phyloP scores from a whole-genome alignment of 345 rosid genomes.

The Aurinia saxatilis region DNA sequence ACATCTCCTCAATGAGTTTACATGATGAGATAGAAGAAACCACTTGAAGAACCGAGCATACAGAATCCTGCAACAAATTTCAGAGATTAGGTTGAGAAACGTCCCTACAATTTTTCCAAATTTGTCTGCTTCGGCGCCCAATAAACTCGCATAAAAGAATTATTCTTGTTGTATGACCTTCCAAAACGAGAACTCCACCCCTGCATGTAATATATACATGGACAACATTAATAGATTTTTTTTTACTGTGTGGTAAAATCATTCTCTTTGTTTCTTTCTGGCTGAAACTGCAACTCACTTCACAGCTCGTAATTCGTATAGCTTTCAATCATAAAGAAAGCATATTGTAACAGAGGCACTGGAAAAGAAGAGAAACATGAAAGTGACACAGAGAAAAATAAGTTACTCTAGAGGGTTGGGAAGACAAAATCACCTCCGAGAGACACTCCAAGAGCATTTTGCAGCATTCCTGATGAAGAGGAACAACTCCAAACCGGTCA shows the following conservation, averaged over 20 bases:
- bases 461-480: constrained; percentile 97
- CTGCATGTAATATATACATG: constrained; percentile 95
- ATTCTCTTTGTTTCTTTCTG: constrained; percentile 41
- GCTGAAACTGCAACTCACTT: constrained; percentile 57
- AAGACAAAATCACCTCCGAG: constrained; percentile 59
- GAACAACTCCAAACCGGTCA: constrained; percentile 77
- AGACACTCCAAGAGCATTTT: constrained; percentile 79
- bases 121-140: constrained; percentile 92
- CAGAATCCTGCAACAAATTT: constrained; percentile 98
- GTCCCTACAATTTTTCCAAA: constrained; percentile 51
- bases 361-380: constrained; percentile 22
- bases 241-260: constrained; percentile 37
- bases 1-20: constrained; percentile 80
- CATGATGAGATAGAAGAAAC: constrained; percentile 80
- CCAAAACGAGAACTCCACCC: constrained; percentile 90
- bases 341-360: constrained; percentile 30
- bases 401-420: background rate
- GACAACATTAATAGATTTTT: constrained; percentile 71
- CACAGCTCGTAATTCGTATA: constrained; percentile 56
- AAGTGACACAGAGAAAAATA: constrained; percentile 3
- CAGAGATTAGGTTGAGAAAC: constrained; percentile 63
- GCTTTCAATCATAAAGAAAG: constrained; percentile 32
- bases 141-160: constrained; percentile 92
- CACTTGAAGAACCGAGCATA: constrained; percentile 74
- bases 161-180: constrained; percentile 75